A percentile compares a stretch with the other conserved stretches of the same genome.
Evolutionary conservation across 2,329 filamentous ascomycete species (phyloP).

Genomic region (Trichophyton mentagrophytes): DNA sequence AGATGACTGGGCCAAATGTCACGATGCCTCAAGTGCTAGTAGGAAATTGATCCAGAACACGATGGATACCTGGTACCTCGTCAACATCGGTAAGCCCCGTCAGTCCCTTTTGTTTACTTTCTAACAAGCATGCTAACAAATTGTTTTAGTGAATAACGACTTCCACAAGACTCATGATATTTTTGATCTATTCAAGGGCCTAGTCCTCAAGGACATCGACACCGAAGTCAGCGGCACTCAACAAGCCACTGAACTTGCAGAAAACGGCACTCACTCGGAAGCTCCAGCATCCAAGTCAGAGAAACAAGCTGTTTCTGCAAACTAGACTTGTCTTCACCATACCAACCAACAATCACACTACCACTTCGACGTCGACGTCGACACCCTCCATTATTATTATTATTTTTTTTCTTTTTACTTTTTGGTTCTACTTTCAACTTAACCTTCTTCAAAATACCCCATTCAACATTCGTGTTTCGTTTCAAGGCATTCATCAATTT

Average conservation of each 20-base stretch:
- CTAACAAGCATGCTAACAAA: conserved; percentile 15
- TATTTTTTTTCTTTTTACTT: not conserved
- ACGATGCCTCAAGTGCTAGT: conserved; percentile 62
- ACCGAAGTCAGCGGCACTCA: conserved; percentile 17
- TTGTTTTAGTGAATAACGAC: conserved; percentile 75
- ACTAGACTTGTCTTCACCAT: not conserved
- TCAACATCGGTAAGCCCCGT: conserved; percentile 73
- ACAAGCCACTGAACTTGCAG: not conserved
- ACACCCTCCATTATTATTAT: not conserved
- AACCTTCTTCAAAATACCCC: conserved; percentile 2
- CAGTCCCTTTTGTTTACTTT: not conserved
- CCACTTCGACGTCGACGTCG: too few species aligned
- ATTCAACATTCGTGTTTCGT: conserved; percentile 5
- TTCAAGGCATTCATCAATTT: not conserved
- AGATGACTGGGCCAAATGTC: conserved; percentile 86
- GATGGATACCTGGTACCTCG: conserved; percentile 82
- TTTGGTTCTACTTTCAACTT: conserved; percentile 1
- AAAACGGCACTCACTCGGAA: not conserved
- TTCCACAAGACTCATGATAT: conserved; percentile 76
- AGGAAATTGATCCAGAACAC: conserved; percentile 66
- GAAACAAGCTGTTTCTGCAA: not conserved
- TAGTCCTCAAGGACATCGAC: conserved; percentile 36
- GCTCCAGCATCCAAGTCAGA: not conserved
- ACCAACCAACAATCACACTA: not conserved
- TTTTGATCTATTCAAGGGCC: conserved; percentile 71